A percentile compares a stretch with the other conserved stretches of the same genome.
Evolutionary conservation across 2,329 filamentous ascomycete genomes (phyloP).

Genomic region (Phialophora expanda): DNA sequence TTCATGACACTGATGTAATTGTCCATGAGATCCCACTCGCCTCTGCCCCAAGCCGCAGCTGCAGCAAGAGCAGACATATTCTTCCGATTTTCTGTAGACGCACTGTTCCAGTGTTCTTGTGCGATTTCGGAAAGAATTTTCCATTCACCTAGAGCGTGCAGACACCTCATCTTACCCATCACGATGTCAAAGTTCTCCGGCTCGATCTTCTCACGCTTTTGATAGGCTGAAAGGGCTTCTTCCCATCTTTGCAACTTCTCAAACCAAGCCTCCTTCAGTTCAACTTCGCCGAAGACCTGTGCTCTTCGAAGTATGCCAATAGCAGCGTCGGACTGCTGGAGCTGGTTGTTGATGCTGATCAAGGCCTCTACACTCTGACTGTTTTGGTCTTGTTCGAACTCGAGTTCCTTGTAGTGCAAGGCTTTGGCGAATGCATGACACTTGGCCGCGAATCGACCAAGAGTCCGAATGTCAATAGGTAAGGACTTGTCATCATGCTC

Average conservation of each 20-base stretch:
- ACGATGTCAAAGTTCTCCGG: constrained; percentile 87
- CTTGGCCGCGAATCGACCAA: constrained; percentile 92
- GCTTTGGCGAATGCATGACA: constrained; percentile 99
- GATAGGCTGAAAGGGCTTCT: constrained; percentile 89
- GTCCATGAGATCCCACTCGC: constrained; percentile 98
- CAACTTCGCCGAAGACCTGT: constrained; percentile 93
- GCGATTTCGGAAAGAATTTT: constrained; percentile 87
- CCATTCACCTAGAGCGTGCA: constrained; percentile 97
- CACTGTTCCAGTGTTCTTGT: constrained; percentile 91
- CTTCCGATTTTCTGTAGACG: constrained; percentile 82
- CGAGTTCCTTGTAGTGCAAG: constrained; percentile 96
- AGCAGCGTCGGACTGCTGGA: constrained; percentile 97
- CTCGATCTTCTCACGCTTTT: constrained; percentile 78
- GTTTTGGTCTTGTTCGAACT: constrained; percentile 97
- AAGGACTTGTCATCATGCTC: constrained; percentile 98
- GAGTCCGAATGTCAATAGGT: constrained; percentile 92
- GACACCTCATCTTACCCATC: constrained; percentile 99
- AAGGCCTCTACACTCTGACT: constrained; percentile 93
- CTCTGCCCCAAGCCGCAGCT: constrained; percentile 92
- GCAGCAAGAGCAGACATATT: constrained; percentile 92
- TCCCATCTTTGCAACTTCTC: constrained; percentile 99
- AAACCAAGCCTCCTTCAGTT: constrained; percentile 97
- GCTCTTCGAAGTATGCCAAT: constrained; percentile 97
- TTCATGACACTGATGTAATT: constrained; percentile 96
- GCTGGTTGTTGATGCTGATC: constrained; percentile 98